Conservation (phyloP, 2,329 filamentous ascomycete species). For the Rhynchosporium agropyri region DNA sequence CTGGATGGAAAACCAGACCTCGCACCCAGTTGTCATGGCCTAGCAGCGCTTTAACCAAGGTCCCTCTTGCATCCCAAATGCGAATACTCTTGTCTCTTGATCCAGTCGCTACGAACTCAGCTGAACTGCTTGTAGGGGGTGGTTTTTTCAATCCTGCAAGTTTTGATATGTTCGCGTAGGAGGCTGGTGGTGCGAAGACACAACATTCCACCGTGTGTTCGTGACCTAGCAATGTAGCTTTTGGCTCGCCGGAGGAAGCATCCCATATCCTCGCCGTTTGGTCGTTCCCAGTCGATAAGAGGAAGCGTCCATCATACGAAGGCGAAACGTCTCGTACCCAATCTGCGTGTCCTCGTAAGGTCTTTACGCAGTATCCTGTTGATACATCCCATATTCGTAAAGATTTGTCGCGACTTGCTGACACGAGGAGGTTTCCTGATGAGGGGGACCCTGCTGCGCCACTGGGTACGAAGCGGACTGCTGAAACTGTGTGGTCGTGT, state of each 20-base stretch:
- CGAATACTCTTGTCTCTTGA: slow-evolving; percentile 89
- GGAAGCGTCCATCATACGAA: slow-evolving; percentile 79
- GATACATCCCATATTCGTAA: slow-evolving; percentile 91
- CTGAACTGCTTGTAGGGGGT: slow-evolving; percentile 71
- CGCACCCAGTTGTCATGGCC: slow-evolving; percentile 97
- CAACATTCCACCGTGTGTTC: slow-evolving; percentile 88
- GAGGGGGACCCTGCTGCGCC: slow-evolving; percentile 75
- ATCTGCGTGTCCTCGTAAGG: slow-evolving; percentile 80
- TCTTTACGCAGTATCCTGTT: slow-evolving; percentile 90
- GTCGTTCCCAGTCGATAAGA: slow-evolving; percentile 83
- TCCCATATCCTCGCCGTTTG: slow-evolving; percentile 86
- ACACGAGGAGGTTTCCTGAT: slow-evolving; percentile 84
- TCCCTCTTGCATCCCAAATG: slow-evolving; percentile 85
- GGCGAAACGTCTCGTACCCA: slow-evolving; percentile 92
- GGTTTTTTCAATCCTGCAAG: slow-evolving; percentile 84
- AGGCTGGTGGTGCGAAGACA: slow-evolving; percentile 76
- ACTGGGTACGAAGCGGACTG: slow-evolving; percentile 84
- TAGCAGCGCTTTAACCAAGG: slow-evolving; percentile 77
- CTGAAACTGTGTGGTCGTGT: slow-evolving; percentile 89
- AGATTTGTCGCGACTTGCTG: slow-evolving; percentile 82
- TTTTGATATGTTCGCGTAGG: slow-evolving; percentile 75
- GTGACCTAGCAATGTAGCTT: slow-evolving; percentile 80
- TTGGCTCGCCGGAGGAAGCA: slow-evolving; percentile 71
- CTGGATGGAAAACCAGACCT: slow-evolving; percentile 83
- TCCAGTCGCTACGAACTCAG: slow-evolving; percentile 88